Evolutionary conservation across 257 asterid genomes (phyloP), one percentile per base, ranked within the genome.

Genomic region (Coffea eugenioides): DNA sequence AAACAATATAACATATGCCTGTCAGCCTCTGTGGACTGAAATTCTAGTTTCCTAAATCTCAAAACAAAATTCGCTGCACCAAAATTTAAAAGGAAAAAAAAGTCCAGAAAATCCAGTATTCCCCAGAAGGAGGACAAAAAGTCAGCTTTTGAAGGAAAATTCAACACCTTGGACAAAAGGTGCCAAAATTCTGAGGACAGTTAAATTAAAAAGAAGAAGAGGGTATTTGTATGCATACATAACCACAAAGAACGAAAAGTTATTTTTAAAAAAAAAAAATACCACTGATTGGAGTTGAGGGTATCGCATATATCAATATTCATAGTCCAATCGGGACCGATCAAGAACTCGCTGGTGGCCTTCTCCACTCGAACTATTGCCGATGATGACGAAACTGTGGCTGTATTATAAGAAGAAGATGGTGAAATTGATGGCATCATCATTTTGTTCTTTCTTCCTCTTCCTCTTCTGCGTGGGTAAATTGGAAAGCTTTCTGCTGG

Each of bases 331-430:
- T 95, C 99, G 82, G 98, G 99, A 12, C 93, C 95, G 84, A 84
- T 92, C 89, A 95, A 87, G 89, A 95, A 93, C 87, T 95, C 99
- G 96, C 98, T 95, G 31, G 98, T 95, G 13, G 99, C 98, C 80
- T 95, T 95, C 81, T 95, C 99, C 54, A 93, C 99, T 75, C 97
- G 83, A 69, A 85, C 86, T 69, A 90, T 68, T 52, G 92, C 95
- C 52, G 97, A 88, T 7, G 94, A 88, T 12, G 91, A 77, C 7
- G 97, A 85, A 31, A 79, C 79, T 20, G n/a, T 23, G 13, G 76
- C 25, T 2, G 92, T 64, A 14, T 45, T 78, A 4, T 13, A 52
- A 4, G 81, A 74, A 0, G 90, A 79, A 1, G 87, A 81, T 21
- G 88, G 70, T 0, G 81, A 80, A 67, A 71, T 34, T 23, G 86